phyloP scores from a whole-genome alignment of 2,329 filamentous ascomycete genomes.

The Akanthomyces lecanii region DNA sequence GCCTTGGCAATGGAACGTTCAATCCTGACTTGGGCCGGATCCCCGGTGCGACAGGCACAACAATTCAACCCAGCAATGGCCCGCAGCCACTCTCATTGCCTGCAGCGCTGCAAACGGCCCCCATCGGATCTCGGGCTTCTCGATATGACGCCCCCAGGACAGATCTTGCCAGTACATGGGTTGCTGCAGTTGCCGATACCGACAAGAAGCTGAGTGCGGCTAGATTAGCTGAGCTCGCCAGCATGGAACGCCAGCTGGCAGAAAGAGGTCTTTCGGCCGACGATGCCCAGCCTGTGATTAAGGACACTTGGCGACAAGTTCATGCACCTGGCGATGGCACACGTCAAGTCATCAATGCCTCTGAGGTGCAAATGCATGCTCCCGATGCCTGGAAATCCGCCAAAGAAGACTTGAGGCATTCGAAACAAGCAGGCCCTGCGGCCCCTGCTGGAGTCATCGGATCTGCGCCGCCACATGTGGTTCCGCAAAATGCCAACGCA shows the following conservation, averaged over 20 bases:
- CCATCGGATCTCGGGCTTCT: slow-evolving; percentile 30
- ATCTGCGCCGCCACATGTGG: slow-evolving; percentile 20
- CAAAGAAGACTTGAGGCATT: slow-evolving; percentile 24
- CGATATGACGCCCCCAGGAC: slow-evolving; percentile 27
- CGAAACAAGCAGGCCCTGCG: background rate
- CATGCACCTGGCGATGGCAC: slow-evolving; percentile 36
- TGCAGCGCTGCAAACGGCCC: slow-evolving; percentile 22
- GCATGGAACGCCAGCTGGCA: slow-evolving; percentile 40
- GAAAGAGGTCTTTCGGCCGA: slow-evolving; percentile 42
- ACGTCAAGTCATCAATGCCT: slow-evolving; percentile 25
- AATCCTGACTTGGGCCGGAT: slow-evolving; percentile 54
- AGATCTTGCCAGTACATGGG: slow-evolving; percentile 40
- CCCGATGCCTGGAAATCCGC: slow-evolving; percentile 29
- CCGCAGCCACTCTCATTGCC: slow-evolving; percentile 46
- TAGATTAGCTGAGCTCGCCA: slow-evolving; percentile 36
- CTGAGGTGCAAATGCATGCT: slow-evolving; percentile 28
- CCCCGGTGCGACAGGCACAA: slow-evolving; percentile 34
- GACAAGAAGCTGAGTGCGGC: slow-evolving; percentile 43
- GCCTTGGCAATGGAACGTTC: slow-evolving; percentile 75
- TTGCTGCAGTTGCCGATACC: slow-evolving; percentile 38
- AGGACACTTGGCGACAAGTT: slow-evolving; percentile 51
- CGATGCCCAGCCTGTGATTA: slow-evolving; percentile 45
- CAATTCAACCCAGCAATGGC: slow-evolving; percentile 33
- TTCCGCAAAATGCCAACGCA: slow-evolving; percentile 28
- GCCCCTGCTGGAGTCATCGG: slow-evolving; percentile 11